These are phyloP conservation scores for Erysimum cheiranthoides DNA, from an alignment of 345 rosid species.

Conservation along the genomic window DNA sequence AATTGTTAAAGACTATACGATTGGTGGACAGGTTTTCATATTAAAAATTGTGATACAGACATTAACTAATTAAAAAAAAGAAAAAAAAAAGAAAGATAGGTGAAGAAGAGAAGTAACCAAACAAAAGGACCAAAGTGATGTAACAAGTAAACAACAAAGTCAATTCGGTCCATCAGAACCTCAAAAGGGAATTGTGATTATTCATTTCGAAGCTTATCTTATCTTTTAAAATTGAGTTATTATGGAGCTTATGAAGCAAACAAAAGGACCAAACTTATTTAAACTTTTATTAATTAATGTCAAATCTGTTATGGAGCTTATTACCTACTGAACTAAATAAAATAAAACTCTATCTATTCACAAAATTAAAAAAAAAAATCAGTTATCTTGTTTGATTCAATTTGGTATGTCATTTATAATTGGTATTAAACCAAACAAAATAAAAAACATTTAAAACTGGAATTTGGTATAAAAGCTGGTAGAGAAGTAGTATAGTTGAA, in stretches of 20 bases:
- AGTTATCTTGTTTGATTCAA: not conserved
- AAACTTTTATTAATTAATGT: conserved; percentile 5
- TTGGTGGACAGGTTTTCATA: conserved; percentile 16
- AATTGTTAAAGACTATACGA: not conserved
- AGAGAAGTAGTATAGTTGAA: not conserved
- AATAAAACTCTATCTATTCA: not conserved
- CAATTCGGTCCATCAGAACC: conserved; percentile 34
- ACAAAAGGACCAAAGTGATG: conserved; percentile 36
- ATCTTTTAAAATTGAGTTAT: not conserved
- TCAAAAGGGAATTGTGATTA: conserved; percentile 21
- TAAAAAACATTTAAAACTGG: not conserved
- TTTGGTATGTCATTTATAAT: not conserved
- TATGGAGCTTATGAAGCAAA: no score
- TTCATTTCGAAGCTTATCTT: conserved; percentile 34
- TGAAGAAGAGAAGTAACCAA: conserved; percentile 23
- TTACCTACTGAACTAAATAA: conserved; percentile 8
- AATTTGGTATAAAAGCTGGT: conserved; percentile 18
- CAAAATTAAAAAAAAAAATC: not conserved
- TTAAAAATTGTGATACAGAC: not conserved
- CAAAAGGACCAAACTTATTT: not conserved
- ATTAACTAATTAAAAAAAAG: not conserved
- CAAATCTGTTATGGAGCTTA: conserved; percentile 6
- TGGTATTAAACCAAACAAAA: not conserved
- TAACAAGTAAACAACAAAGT: conserved; percentile 38
- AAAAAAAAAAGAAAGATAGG: not conserved